Percentiles rank a stretch among this genome's conserved stretches.
Evolutionary conservation across 2,329 filamentous ascomycete genomes (phyloP).

Genomic region (Botrytis elliptica): DNA sequence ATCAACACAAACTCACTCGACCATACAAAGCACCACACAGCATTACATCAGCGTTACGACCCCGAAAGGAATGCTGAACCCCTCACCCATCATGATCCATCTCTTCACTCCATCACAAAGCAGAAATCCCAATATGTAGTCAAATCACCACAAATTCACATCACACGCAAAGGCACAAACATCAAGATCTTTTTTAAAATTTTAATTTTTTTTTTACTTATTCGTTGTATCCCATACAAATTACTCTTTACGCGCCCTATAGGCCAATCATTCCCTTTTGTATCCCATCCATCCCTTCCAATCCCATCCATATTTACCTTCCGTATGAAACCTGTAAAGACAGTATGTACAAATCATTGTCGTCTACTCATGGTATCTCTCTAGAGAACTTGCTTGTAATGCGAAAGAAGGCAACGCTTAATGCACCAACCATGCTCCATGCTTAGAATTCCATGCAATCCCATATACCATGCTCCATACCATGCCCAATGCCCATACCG

Average conservation of each 20-base stretch:
- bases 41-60: neutral
- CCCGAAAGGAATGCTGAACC: neutral
- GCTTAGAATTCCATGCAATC: neutral
- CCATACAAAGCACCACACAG: neutral
- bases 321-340: neutral
- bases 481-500: neutral
- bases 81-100: neutral
- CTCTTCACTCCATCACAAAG: neutral
- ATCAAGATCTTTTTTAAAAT: neutral
- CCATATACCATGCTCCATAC: neutral
- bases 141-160: neutral
- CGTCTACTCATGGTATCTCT: neutral
- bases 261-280: neutral
- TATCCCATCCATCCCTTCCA: neutral
- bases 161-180: neutral
- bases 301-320: neutral
- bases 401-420: neutral
- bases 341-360: neutral
- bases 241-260: neutral
- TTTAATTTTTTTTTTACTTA: neutral
- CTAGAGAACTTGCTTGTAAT: neutral
- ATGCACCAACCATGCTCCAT: neutral
- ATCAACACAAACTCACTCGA: too few species aligned
- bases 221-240: slow-evolving; percentile 4
- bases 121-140: neutral